These are phyloP conservation scores for Cercophora scortea DNA, from an alignment of 495 filamentous ascomycete species.

Conservation along the genomic window DNA sequence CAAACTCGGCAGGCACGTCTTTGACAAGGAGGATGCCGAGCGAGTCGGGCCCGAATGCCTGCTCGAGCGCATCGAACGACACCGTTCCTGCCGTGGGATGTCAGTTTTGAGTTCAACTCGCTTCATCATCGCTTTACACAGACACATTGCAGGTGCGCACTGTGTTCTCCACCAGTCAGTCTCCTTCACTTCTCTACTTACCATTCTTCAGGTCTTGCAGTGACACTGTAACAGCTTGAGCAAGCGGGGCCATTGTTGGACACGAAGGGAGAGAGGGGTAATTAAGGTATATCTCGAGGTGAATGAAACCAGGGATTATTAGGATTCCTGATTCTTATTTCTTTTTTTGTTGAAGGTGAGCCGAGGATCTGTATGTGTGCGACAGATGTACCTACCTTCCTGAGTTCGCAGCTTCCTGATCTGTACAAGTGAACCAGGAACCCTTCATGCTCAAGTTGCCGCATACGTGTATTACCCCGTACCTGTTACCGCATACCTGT, in stretches of 20 bases:
- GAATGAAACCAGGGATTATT: too few relatives aligned
- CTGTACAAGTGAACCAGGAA: too few relatives aligned
- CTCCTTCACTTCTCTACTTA: conserved; percentile 11
- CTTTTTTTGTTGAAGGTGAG: too few relatives aligned
- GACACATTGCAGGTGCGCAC: neutral
- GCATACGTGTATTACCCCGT: too few relatives aligned
- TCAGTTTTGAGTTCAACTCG: conserved; percentile 10
- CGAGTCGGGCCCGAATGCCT: conserved; percentile 86
- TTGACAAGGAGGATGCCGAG: conserved; percentile 89
- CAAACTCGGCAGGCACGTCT: conserved; percentile 66
- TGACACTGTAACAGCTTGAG: conserved; percentile 44
- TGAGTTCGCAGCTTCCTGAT: too few relatives aligned
- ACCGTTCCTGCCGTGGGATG: conserved; percentile 44
- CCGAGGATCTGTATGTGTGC: too few relatives aligned
- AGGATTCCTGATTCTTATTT: too few relatives aligned
- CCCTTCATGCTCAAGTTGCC: too few relatives aligned
- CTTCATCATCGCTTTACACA: neutral
- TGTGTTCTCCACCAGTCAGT: neutral
- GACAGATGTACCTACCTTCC: too few relatives aligned
- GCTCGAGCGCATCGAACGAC: conserved; percentile 63
- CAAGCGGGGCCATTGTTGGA: conserved; percentile 29
- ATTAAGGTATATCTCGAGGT: too few relatives aligned
- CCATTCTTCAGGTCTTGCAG: conserved; percentile 45
- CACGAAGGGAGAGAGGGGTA: too few relatives aligned
- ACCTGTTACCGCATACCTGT: too few relatives aligned